phyloP scores from a whole-genome alignment of 106 monocot genomes.

The Hemerocallis citrina region DNA sequence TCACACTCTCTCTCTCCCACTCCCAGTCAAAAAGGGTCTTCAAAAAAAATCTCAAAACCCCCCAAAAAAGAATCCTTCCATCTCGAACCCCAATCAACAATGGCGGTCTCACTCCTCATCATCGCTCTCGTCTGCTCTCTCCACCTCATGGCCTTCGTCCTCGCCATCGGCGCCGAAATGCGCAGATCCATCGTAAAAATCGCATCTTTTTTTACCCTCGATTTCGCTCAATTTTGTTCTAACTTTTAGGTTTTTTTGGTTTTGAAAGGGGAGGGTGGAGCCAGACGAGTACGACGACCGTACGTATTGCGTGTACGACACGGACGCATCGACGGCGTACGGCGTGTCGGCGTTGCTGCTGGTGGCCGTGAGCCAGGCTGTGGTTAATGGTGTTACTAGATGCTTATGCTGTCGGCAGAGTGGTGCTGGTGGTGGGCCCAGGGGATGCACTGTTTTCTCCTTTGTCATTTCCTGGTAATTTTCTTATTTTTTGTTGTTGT shows the following conservation, averaged over 20 bases:
- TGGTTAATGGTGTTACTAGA: constrained; percentile 38
- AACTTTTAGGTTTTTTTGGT: background rate
- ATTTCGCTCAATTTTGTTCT: background rate
- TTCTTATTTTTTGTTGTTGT: background rate
- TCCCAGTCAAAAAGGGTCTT: background rate
- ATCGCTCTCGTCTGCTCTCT: constrained; percentile 40
- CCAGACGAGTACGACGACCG: constrained; percentile 91
- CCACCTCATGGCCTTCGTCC: constrained; percentile 81
- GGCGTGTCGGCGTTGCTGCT: constrained; percentile 72
- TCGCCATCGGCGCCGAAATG: constrained; percentile 85
- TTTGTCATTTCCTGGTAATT: constrained; percentile 68
- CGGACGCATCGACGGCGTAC: constrained; percentile 84
- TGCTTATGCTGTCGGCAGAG: constrained; percentile 67
- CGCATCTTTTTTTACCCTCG: background rate
- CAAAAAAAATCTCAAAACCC: background rate
- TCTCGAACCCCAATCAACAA: constrained; percentile 2
- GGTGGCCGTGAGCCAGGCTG: constrained; percentile 55
- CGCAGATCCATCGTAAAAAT: constrained; percentile 70
- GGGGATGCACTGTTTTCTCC: constrained; percentile 36
- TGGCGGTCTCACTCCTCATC: constrained; percentile 42
- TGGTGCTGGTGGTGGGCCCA: constrained; percentile 5
- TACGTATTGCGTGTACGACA: constrained; percentile 73
- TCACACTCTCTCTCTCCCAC: background rate
- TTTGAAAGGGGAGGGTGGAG: constrained; percentile 69
- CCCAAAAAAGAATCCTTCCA: background rate